These are phyloP conservation scores for Flaveria ramosissima DNA, from an alignment of 129 eudicot genomes.

Conservation along the genomic window DNA sequence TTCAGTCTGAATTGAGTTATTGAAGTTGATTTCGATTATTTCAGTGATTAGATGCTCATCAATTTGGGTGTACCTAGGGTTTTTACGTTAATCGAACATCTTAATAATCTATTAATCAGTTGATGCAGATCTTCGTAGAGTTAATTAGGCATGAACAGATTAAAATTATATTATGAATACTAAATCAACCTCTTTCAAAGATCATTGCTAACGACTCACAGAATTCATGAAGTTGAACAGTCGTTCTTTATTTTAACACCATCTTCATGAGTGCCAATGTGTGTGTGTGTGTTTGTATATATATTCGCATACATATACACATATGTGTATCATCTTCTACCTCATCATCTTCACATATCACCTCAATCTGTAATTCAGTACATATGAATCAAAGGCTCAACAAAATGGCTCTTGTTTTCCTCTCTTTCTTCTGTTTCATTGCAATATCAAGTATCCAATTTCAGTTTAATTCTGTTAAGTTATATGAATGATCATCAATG, in stretches of 20 bases:
- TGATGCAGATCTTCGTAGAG: not conserved
- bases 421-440: conserved; percentile 43
- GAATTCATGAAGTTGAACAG: conserved; percentile 17
- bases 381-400: conserved; percentile 16
- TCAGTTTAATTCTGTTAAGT: not conserved
- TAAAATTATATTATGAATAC: conserved; percentile 18
- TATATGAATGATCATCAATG: not conserved
- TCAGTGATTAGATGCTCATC: too few relatives aligned
- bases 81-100: too few relatives aligned
- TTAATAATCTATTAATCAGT: not conserved
- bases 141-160: too few relatives aligned
- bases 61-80: too few relatives aligned
- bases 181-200: conserved; percentile 37
- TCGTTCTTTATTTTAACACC: conserved; percentile 26
- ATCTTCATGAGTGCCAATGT: not conserved
- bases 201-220: conserved; percentile 31
- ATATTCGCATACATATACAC: not conserved
- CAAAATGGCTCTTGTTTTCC: conserved; percentile 38
- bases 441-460: conserved; percentile 38
- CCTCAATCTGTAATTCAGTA: not conserved
- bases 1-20: too few relatives aligned
- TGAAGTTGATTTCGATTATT: too few relatives aligned
- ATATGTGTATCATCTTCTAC: not conserved
- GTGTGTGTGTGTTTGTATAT: not conserved
- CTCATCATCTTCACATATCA: conserved; percentile 26